Evolutionary conservation across 73 alveolate species (phyloP).

Genomic region (Uronychia binucleata): DNA sequence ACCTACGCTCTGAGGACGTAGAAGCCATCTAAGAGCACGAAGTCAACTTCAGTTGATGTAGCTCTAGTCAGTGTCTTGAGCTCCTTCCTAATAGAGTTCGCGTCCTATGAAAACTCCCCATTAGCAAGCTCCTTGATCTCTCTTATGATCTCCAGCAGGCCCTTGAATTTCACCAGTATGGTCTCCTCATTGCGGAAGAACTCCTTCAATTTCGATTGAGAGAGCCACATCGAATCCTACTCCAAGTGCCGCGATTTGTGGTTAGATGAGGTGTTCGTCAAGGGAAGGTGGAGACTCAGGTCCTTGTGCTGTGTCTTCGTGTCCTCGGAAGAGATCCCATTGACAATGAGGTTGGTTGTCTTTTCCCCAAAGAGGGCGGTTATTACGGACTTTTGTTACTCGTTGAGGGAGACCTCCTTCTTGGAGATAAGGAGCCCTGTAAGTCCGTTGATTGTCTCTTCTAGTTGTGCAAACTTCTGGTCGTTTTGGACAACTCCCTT

Average conservation of each 20-base stretch:
- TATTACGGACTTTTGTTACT: background rate
- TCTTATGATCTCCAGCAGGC: background rate
- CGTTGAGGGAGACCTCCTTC: conserved; percentile 14
- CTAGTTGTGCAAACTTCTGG: conserved; percentile 17
- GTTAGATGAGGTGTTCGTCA: too few relatives aligned
- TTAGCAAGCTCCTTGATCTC: background rate
- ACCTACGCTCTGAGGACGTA: too few relatives aligned
- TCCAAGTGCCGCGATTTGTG: too few relatives aligned
- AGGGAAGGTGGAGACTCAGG: too few relatives aligned
- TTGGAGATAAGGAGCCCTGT: conserved; percentile 19
- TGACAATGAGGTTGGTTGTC: background rate
- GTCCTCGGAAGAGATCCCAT: background rate
- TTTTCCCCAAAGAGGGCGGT: background rate
- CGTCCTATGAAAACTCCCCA: too few relatives aligned
- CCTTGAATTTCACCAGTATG: background rate
- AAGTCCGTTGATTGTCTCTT: conserved; percentile 16
- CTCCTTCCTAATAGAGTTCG: too few relatives aligned
- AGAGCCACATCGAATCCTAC: too few relatives aligned
- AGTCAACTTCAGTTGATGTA: background rate
- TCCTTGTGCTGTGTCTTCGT: too few relatives aligned
- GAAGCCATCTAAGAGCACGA: background rate
- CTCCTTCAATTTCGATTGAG: too few relatives aligned
- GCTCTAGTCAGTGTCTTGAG: background rate
- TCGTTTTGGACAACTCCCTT: conserved; percentile 9
- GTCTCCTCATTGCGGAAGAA: too few relatives aligned